Percentiles rank a stretch among this genome's conserved stretches.
Conservation (phyloP, 257 asterid genomes). For the Parsonsia alboflavescens region DNA sequence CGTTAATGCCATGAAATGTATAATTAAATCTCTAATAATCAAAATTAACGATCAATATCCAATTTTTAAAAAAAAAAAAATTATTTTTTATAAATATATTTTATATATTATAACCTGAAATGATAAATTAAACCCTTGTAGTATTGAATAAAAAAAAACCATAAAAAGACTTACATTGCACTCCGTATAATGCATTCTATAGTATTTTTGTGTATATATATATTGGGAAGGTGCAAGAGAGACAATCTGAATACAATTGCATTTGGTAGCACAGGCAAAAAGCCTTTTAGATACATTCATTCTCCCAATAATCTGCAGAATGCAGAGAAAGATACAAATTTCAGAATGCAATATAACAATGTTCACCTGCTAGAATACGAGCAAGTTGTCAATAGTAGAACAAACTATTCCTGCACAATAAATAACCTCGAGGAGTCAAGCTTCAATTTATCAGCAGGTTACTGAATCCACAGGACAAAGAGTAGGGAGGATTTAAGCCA, state of each 20-base stretch:
- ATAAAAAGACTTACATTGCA: too few species aligned
- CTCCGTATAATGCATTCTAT: too few species aligned
- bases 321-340: slow-evolving; percentile 4
- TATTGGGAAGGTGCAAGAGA: not conserved
- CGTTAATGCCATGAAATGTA: too few species aligned
- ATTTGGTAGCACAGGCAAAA: not conserved
- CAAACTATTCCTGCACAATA: slow-evolving; percentile 24
- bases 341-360: slow-evolving; percentile 15
- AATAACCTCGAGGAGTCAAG: slow-evolving; percentile 9
- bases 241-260: slow-evolving; percentile 1
- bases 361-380: slow-evolving; percentile 17
- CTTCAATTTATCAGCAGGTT: slow-evolving; percentile 26
- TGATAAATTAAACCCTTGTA: too few species aligned
- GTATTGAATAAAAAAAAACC: too few species aligned
- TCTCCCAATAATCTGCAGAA: not conserved
- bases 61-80: too few species aligned
- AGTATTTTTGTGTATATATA: too few species aligned
- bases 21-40: too few species aligned
- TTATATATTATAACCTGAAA: too few species aligned
- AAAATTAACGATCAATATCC: too few species aligned
- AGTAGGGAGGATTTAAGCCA: slow-evolving; percentile 3
- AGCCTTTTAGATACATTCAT: slow-evolving; percentile 5
- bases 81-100: too few species aligned
- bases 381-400: slow-evolving; percentile 20
- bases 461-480: slow-evolving; percentile 23